Percentiles rank a stretch among this genome's conserved stretches.
phyloP scores from a whole-genome alignment of 768 basidiomycete genomes.

The Pisolithus sp. region DNA sequence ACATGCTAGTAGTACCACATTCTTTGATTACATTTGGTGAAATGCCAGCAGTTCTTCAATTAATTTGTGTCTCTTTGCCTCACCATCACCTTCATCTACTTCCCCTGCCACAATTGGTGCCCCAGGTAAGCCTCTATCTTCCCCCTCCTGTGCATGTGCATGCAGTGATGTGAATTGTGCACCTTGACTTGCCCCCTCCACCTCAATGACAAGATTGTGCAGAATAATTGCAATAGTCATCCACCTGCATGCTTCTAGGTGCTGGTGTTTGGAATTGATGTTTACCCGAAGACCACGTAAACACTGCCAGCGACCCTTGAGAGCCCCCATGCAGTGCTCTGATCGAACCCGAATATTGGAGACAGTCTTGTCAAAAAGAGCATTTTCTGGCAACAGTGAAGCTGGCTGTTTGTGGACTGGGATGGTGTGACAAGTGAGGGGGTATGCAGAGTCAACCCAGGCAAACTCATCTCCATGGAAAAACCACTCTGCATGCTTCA shows the following conservation, averaged over 20 bases:
- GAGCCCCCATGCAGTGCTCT: constrained; percentile 32
- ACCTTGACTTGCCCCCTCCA: constrained; percentile 20
- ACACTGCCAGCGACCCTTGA: constrained; percentile 31
- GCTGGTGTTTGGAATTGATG: constrained; percentile 19
- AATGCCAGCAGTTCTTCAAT: constrained; percentile 5
- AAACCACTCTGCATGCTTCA: constrained; percentile 15
- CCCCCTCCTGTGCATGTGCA: neutral
- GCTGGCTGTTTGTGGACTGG: constrained; percentile 28
- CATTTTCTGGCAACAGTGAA: constrained; percentile 19
- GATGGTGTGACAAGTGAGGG: constrained; percentile 22
- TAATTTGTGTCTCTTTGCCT: neutral
- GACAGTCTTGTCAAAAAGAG: constrained; percentile 20
- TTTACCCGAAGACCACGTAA: constrained; percentile 24
- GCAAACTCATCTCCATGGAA: constrained; percentile 24
- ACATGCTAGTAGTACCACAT: neutral
- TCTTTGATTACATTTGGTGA: neutral
- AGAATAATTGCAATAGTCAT: constrained; percentile 29
- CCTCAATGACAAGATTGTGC: constrained; percentile 30
- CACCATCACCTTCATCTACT: neutral
- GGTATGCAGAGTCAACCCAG: constrained; percentile 20
- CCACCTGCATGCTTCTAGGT: constrained; percentile 23
- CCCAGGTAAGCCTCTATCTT: neutral
- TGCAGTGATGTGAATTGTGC: constrained; percentile 1
- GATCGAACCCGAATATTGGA: constrained; percentile 28
- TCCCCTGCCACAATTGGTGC: neutral